Conservation (phyloP, 371 early-diverging fungal species). For the Syncephalastrum sp. region DNA sequence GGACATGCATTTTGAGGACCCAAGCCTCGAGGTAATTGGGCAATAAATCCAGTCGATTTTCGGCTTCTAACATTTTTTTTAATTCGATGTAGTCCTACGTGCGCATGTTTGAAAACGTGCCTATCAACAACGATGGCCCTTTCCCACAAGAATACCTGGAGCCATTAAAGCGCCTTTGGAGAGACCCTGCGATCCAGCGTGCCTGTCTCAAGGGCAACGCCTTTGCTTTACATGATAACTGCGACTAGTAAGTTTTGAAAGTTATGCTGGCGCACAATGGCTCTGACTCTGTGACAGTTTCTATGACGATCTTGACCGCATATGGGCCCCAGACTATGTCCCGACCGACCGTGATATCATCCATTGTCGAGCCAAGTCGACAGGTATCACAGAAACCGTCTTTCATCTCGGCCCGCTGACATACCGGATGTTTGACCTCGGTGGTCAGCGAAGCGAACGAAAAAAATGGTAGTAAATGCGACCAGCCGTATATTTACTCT, state of each 20-base stretch:
- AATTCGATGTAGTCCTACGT: no score
- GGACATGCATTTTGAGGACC: constrained; percentile 59
- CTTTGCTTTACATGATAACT: constrained; percentile 85
- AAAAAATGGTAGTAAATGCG: constrained; percentile 72
- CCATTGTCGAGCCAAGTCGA: constrained; percentile 80
- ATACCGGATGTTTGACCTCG: constrained; percentile 91
- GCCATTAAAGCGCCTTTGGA: constrained; percentile 75
- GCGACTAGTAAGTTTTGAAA: constrained; percentile 58
- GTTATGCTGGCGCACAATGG: neutral
- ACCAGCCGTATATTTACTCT: no score
- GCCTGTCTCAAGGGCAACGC: constrained; percentile 71
- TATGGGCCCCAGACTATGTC: constrained; percentile 65
- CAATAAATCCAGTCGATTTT: neutral
- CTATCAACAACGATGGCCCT: constrained; percentile 52
- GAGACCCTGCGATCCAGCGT: constrained; percentile 70
- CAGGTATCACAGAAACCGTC: constrained; percentile 83
- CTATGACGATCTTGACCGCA: constrained; percentile 81
- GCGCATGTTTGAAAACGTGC: constrained; percentile 26
- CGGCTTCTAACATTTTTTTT: neutral
- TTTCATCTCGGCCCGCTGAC: constrained; percentile 83
- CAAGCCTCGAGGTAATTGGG: constrained; percentile 48
- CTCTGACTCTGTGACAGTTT: constrained; percentile 46
- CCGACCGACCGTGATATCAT: constrained; percentile 88
- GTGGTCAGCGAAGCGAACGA: constrained; percentile 90
- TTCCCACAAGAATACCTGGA: constrained; percentile 70